Percentiles rank a stretch among this genome's conserved stretches.
phyloP scores from a whole-genome alignment of 768 basidiomycete species.

The Amanita exitialis region DNA sequence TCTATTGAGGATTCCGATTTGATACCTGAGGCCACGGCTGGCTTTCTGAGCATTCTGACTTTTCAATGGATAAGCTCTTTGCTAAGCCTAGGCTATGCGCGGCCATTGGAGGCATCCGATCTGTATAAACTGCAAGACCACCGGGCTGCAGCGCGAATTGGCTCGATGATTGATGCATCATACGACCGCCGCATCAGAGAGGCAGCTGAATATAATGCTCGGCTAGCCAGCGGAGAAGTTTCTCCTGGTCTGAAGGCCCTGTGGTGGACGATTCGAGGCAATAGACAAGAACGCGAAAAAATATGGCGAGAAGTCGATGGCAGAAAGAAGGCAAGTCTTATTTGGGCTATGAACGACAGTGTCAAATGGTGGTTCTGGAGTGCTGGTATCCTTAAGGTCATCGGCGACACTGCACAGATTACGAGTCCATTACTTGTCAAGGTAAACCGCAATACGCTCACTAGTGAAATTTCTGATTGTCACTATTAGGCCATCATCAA shows the following conservation, averaged over 20 bases:
- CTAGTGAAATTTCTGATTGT: neutral
- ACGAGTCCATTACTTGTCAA: constrained; percentile 74
- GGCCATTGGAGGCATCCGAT: constrained; percentile 74
- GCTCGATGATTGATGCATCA: constrained; percentile 50
- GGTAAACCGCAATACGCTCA: constrained; percentile 25
- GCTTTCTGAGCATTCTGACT: constrained; percentile 46
- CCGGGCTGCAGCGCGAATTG: constrained; percentile 49
- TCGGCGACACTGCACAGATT: constrained; percentile 65
- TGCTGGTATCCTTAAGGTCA: constrained; percentile 44
- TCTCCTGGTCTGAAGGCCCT: constrained; percentile 41
- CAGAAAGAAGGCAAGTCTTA: constrained; percentile 49
- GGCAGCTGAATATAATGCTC: constrained; percentile 63
- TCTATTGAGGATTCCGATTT: constrained; percentile 51
- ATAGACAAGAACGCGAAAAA: constrained; percentile 44
- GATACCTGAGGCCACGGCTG: constrained; percentile 60
- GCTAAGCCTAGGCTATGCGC: constrained; percentile 63
- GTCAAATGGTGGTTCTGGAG: constrained; percentile 76
- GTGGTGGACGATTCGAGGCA: constrained; percentile 53
- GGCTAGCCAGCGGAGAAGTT: constrained; percentile 56
- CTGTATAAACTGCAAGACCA: constrained; percentile 68
- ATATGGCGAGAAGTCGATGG: constrained; percentile 58
- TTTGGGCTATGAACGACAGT: constrained; percentile 66
- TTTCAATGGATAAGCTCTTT: constrained; percentile 74
- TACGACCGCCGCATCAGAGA: constrained; percentile 47
- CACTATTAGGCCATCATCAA: constrained; percentile 49